Conservation (phyloP, 2,329 filamentous ascomycete species). For the Periglandula ipomoeae region DNA sequence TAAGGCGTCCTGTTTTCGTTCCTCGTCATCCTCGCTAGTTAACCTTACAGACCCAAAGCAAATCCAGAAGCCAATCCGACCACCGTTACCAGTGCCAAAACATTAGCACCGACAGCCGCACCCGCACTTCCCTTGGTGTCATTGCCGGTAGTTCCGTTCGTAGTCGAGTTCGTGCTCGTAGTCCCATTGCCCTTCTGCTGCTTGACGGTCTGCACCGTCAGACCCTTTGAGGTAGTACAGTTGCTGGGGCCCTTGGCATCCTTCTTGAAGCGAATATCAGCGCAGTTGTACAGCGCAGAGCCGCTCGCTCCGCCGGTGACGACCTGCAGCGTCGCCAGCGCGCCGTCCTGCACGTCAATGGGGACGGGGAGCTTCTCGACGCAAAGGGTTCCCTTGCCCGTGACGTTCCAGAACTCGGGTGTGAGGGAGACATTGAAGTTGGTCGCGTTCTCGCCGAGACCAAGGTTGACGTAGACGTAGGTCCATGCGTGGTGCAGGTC, state of each 20-base stretch:
- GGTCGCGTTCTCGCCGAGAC: conserved; percentile 38
- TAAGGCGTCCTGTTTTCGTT: not conserved
- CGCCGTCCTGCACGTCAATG: conserved; percentile 47
- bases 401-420: conserved; percentile 48
- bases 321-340: conserved; percentile 59
- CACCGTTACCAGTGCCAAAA: conserved; percentile 22
- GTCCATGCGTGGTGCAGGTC: conserved; percentile 42
- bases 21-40: not conserved
- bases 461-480: conserved; percentile 46
- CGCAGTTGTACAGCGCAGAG: conserved; percentile 63
- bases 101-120: conserved; percentile 15
- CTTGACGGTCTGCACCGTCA: conserved; percentile 30
- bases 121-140: conserved; percentile 14
- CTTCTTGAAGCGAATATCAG: conserved; percentile 59
- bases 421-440: conserved; percentile 64
- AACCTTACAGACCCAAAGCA: conserved; percentile 25
- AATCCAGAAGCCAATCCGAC: conserved; percentile 30
- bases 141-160: not conserved
- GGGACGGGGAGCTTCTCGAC: conserved; percentile 50
- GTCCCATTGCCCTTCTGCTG: conserved; percentile 16
- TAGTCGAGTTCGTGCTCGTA: not conserved
- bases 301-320: conserved; percentile 50
- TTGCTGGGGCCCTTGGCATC: conserved; percentile 35
- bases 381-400: conserved; percentile 56
- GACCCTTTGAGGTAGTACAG: conserved; percentile 26